phyloP scores from a whole-genome alignment of 2,329 filamentous ascomycete species.

The Aspergillus udagawae region DNA sequence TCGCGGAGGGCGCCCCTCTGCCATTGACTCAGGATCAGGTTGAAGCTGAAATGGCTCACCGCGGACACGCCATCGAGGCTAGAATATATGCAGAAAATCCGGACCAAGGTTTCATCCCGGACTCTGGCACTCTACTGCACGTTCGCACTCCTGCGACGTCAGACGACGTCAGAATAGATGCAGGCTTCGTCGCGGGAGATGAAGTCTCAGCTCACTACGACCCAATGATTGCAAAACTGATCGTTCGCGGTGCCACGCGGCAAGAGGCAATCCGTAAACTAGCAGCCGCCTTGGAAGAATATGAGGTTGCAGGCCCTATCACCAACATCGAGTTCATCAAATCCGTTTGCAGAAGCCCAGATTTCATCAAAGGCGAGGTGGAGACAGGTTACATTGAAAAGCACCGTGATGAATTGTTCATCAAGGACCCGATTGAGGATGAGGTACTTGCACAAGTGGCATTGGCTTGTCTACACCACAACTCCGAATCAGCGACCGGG shows the following conservation, averaged over 20 bases:
- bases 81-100: slow-evolving; percentile 96
- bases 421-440: slow-evolving; percentile 54
- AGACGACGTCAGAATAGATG: slow-evolving; percentile 81
- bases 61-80: slow-evolving; percentile 89
- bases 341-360: slow-evolving; percentile 71
- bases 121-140: slow-evolving; percentile 83
- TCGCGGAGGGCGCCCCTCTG: slow-evolving; percentile 68
- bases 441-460: slow-evolving; percentile 87
- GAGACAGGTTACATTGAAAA: slow-evolving; percentile 97
- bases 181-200: slow-evolving; percentile 86
- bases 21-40: slow-evolving; percentile 64
- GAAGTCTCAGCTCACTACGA: slow-evolving; percentile 94
- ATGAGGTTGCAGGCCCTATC: slow-evolving; percentile 86
- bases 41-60: slow-evolving; percentile 64
- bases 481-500: slow-evolving; percentile 26
- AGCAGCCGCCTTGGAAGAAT: slow-evolving; percentile 73
- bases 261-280: slow-evolving; percentile 80
- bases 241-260: slow-evolving; percentile 76
- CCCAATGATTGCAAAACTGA: slow-evolving; percentile 98
- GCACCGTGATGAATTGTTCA: slow-evolving; percentile 75
- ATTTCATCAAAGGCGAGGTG: slow-evolving; percentile 81
- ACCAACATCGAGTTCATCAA: slow-evolving; percentile 98
- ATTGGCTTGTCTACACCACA: slow-evolving; percentile 63
- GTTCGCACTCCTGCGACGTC: slow-evolving; percentile 67
- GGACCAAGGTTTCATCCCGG: slow-evolving; percentile 84